Evolutionary conservation across 2,329 filamentous ascomycete genomes (phyloP), one percentile per base, ranked within the genome.

Genomic region (Ophiostoma montium): DNA sequence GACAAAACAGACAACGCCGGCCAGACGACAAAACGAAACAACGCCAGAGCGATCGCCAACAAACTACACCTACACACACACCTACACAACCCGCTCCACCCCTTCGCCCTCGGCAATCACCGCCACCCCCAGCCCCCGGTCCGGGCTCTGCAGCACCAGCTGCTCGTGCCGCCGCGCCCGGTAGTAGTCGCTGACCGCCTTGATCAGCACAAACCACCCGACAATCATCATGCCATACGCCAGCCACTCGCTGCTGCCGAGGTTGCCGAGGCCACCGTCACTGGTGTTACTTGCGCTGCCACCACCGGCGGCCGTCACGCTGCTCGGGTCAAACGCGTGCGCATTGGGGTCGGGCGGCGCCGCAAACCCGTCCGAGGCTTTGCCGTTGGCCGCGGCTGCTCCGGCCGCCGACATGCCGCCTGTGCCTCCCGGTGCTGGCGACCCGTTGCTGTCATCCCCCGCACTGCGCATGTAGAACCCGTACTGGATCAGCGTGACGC

Each of bases 131-230:
- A 96, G 70, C 2, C 90, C 89, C 33, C 92, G 76, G 58, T 95
- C 89, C 0, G 92, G 92, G 62, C 87, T 95, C 63, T 94, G 89
- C 56, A 95, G 69, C 5, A 98, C 87, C 46, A 98, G 71, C 63
- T 92, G 86, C 68, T 98, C 92, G 62, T 96, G 92, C 60, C 87
- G 75, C 61, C 90, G 76, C 35, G 88, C 92, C 57, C 82, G 78
- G 54, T 96, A 67, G 62, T 92, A 98, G 62, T 96, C 89, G 58
- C 84, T 88, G 16, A 95, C 80, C n/a, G 88, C 82, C 65, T 89
- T 79, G 61, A 98, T 96, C 54, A 98, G 70, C 54, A 98, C 88
- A 61, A 96, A 96, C 92, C 92, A 98, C 5, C 92, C 92, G 1
- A 94, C 83, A 61, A 98, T 86, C 92, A 98, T 98, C 44, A 98